A percentile compares a stretch with the other conserved stretches of the same genome.
phyloP scores from a whole-genome alignment of 2,329 filamentous ascomycete species.

The Ramichloridium luteum region DNA sequence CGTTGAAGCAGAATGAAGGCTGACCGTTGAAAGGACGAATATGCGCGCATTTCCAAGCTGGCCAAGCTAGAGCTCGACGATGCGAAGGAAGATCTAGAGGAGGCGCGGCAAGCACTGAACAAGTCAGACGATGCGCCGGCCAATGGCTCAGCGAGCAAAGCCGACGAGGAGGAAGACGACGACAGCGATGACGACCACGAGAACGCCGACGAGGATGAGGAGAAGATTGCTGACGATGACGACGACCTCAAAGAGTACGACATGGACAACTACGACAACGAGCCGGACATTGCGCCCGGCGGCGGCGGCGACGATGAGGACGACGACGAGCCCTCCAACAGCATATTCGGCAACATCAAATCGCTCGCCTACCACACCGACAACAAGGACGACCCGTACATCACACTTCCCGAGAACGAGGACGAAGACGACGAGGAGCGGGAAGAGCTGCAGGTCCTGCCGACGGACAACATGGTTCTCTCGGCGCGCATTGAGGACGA shows the following conservation, averaged over 20 bases:
- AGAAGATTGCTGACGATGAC: constrained; percentile 37
- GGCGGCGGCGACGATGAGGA: too few relatives aligned
- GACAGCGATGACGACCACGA: constrained; percentile 30
- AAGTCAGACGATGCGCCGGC: too few relatives aligned
- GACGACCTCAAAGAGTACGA: constrained; percentile 94
- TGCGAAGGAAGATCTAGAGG: constrained; percentile 72
- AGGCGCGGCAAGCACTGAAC: constrained; percentile 42
- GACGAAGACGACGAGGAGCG: constrained; percentile 64
- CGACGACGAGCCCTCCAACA: constrained; percentile 43
- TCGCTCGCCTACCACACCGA: constrained; percentile 87
- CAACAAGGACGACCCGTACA: constrained; percentile 92
- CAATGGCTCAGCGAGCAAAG: constrained; percentile 29
- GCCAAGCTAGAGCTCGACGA: constrained; percentile 68
- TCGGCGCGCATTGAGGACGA: constrained; percentile 95
- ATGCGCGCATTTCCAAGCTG: constrained; percentile 38
- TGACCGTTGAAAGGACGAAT: too few relatives aligned
- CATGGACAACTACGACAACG: constrained; percentile 86
- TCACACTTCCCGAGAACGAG: constrained; percentile 64
- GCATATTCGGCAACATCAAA: constrained; percentile 92
- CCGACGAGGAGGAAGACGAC: constrained; percentile 61
- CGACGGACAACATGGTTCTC: constrained; percentile 84
- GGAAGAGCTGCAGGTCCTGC: constrained; percentile 84
- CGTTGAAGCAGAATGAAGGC: too few relatives aligned
- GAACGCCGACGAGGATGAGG: constrained; percentile 16
- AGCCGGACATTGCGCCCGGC: constrained; percentile 39